Conservation (phyloP, 306 rosid species). For the Arachis hypogaea region DNA sequence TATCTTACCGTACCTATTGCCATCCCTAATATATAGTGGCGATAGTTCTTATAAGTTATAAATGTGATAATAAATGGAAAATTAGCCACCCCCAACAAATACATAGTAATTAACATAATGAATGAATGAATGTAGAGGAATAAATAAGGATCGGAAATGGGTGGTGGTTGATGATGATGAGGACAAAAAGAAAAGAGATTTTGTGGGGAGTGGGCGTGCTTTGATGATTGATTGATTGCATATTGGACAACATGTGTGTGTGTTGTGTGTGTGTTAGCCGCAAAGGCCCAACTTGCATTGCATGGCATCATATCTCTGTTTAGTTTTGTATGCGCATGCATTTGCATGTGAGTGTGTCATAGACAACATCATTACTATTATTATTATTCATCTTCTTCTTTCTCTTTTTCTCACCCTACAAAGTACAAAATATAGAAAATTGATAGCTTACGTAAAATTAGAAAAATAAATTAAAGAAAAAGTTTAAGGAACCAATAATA, state of each 20-base stretch:
- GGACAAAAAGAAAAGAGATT: constrained; percentile 9
- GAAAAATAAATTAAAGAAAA: no score
- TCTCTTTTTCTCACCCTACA: constrained; percentile 19
- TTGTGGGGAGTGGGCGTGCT: constrained; percentile 7
- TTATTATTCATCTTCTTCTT: no score
- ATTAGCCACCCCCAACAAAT: neutral
- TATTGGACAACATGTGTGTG: constrained; percentile 21
- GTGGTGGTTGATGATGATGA: neutral
- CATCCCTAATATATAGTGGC: no score
- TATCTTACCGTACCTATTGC: no score
- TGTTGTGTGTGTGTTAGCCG: constrained; percentile 43
- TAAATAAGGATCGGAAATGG: no score
- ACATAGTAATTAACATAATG: neutral
- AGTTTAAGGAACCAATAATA: no score
- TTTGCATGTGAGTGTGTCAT: constrained; percentile 23
- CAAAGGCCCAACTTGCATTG: constrained; percentile 33
- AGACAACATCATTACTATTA: neutral
- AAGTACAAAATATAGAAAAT: no score
- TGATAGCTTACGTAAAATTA: no score
- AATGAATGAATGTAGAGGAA: no score
- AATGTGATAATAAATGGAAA: neutral
- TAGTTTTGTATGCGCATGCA: constrained; percentile 12
- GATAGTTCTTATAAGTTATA: no score
- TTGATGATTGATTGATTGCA: constrained; percentile 22
- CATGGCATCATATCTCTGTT: neutral